Evolutionary conservation across 169 alveolate species (phyloP).

Genomic region (Plasmodium chabaudi): DNA sequence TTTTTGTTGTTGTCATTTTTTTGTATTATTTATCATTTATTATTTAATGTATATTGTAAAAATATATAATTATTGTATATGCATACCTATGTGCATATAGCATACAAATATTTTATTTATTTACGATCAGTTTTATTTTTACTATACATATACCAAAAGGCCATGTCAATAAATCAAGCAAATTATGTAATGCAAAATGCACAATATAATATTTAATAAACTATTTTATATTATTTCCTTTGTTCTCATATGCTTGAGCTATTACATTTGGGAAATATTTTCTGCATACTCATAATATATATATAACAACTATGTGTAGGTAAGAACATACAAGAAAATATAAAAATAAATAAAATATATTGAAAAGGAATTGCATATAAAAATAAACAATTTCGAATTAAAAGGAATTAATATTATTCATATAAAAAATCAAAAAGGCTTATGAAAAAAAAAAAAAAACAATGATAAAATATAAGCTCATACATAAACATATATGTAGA

Average conservation of each 20-base stretch:
- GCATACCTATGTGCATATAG: constrained; percentile 1
- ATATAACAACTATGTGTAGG: not conserved
- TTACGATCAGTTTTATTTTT: no score
- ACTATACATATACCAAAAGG: no score
- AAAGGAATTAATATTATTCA: not conserved
- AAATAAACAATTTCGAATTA: not conserved
- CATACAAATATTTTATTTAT: no score
- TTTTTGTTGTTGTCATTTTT: not conserved
- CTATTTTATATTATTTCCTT: no score
- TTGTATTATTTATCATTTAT: not conserved
- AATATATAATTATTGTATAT: not conserved
- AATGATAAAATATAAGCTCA: not conserved
- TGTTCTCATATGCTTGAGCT: no score
- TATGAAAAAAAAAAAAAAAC: not conserved
- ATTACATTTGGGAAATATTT: no score
- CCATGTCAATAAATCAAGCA: no score
- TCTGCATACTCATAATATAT: no score
- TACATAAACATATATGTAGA: not conserved
- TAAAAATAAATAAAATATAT: not conserved
- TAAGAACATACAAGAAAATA: not conserved
- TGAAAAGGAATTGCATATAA: not conserved
- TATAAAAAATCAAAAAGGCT: not conserved
- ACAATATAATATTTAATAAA: no score
- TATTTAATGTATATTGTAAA: not conserved
- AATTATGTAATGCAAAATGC: no score